These are phyloP conservation scores for Alternaria atra DNA, from an alignment of 2,329 filamentous ascomycete species.

Conservation along the genomic window DNA sequence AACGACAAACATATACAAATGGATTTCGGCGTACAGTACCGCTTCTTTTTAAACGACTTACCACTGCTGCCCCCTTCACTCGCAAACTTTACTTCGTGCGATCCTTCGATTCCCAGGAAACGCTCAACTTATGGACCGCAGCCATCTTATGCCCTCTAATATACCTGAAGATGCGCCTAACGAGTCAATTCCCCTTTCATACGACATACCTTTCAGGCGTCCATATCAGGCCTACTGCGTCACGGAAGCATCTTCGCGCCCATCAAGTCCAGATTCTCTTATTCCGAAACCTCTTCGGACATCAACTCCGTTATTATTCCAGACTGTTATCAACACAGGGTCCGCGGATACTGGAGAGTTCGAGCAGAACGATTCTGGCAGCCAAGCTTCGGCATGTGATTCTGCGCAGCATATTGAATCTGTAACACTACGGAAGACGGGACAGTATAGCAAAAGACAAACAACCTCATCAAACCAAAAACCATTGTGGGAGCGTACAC, in stretches of 20 bases:
- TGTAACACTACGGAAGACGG: neutral
- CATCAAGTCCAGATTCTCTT: conserved; percentile 24
- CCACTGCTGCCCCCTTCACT: neutral
- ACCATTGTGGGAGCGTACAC: neutral
- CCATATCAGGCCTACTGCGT: conserved; percentile 34
- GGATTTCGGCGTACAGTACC: conserved; percentile 4
- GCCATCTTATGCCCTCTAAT: neutral
- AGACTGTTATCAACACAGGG: neutral
- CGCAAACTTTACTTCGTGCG: neutral
- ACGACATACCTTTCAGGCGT: neutral
- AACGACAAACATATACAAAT: neutral
- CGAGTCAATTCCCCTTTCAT: conserved; percentile 6
- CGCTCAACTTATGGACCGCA: neutral
- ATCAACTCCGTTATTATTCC: neutral
- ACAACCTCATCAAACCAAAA: conserved; percentile 1
- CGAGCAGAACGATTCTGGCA: neutral
- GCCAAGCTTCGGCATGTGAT: neutral
- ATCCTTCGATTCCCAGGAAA: neutral
- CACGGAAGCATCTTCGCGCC: conserved; percentile 28
- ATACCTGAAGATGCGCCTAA: neutral
- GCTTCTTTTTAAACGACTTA: neutral
- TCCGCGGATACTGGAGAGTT: neutral
- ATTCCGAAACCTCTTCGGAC: conserved; percentile 11
- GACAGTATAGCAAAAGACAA: conserved; percentile 8
- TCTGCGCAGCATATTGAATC: neutral